A percentile compares a stretch with the other conserved stretches of the same genome.
These are phyloP conservation scores for Hyphopichia homilentoma DNA, from an alignment of 805 yeast genomes.

Conservation along the genomic window DNA sequence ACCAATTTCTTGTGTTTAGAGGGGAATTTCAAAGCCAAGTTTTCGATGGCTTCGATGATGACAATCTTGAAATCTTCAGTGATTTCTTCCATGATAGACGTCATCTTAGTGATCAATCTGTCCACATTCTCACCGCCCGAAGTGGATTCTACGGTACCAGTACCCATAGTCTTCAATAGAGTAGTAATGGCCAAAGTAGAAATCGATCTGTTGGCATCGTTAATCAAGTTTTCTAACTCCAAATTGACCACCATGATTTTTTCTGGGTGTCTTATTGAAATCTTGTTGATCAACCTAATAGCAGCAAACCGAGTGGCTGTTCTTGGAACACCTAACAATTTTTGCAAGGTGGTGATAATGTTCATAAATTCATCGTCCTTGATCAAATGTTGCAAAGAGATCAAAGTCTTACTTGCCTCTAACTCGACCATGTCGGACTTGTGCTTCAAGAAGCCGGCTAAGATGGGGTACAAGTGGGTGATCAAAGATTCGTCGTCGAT, in stretches of 20 bases:
- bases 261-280: slow-evolving; percentile 79
- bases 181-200: slow-evolving; percentile 98
- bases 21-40: slow-evolving; percentile 90
- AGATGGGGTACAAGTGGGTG: slow-evolving; percentile 56
- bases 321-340: slow-evolving; percentile 80
- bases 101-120: slow-evolving; percentile 80
- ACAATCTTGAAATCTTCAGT: slow-evolving; percentile 94
- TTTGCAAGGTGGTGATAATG: slow-evolving; percentile 72
- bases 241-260: slow-evolving; percentile 73
- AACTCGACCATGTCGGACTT: slow-evolving; percentile 86
- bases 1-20: slow-evolving; percentile 81
- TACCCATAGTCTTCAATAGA: slow-evolving; percentile 89
- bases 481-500: slow-evolving; percentile 67
- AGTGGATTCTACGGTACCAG: slow-evolving; percentile 40
- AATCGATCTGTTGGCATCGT: slow-evolving; percentile 84
- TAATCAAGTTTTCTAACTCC: slow-evolving; percentile 82
- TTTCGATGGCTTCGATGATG: slow-evolving; percentile 91
- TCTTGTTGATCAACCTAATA: slow-evolving; percentile 79
- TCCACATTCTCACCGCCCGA: slow-evolving; percentile 65
- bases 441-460: slow-evolving; percentile 69
- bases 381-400: slow-evolving; percentile 50
- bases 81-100: slow-evolving; percentile 87
- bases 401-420: slow-evolving; percentile 81
- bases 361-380: slow-evolving; percentile 61
- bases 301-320: slow-evolving; percentile 91